A percentile compares a stretch with the other conserved stretches of the same genome.
phyloP scores from a whole-genome alignment of 345 rosid species.

The Psidium guajava region DNA sequence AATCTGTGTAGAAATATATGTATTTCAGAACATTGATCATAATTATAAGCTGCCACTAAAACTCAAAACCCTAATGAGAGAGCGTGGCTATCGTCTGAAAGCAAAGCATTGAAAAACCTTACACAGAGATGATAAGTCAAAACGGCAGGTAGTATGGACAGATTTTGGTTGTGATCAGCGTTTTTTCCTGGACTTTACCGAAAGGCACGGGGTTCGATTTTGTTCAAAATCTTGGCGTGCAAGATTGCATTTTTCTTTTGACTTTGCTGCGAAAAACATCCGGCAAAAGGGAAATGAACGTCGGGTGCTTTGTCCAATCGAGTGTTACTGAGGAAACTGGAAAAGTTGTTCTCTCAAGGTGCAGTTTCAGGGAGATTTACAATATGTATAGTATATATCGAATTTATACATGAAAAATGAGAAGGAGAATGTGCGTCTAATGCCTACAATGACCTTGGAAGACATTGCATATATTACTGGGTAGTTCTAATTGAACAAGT shows the following conservation, averaged over 20 bases:
- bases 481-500: not conserved
- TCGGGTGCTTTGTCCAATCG: not conserved
- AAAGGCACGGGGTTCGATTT: not conserved
- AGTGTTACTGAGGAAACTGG: not conserved
- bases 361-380: not conserved
- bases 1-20: constrained; percentile 10
- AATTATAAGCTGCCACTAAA: not conserved
- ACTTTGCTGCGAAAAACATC: not conserved
- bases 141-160: not conserved
- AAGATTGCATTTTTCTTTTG: not conserved
- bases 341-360: not conserved
- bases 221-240: not conserved
- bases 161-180: not conserved
- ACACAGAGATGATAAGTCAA: not conserved
- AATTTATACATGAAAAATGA: not conserved
- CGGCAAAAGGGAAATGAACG: not conserved
- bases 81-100: not conserved
- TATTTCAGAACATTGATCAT: not conserved
- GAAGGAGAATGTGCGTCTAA: not conserved
- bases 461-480: not conserved
- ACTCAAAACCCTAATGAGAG: not conserved
- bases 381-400: not conserved
- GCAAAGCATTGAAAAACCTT: not conserved
- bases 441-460: not conserved
- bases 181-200: not conserved